These are phyloP conservation scores for Trametopsis cervina DNA, from an alignment of 768 basidiomycete genomes.

Conservation along the genomic window DNA sequence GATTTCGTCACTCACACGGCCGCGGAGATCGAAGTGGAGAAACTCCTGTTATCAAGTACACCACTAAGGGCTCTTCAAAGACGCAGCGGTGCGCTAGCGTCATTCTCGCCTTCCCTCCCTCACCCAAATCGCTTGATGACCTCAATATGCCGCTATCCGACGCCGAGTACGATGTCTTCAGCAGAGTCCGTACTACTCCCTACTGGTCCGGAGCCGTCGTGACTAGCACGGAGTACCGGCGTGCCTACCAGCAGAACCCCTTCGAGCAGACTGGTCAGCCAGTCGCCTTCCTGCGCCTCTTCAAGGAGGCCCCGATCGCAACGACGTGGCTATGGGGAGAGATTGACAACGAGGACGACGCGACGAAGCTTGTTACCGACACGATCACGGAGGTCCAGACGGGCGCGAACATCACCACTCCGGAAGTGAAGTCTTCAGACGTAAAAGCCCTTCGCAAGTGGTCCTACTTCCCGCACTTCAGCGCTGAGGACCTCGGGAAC, in stretches of 20 bases:
- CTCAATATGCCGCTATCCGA: constrained; percentile 10
- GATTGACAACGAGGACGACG: too few relatives aligned
- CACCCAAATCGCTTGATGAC: constrained; percentile 3
- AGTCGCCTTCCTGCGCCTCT: not conserved
- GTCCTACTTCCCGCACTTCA: too few relatives aligned
- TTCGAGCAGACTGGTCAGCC: not conserved
- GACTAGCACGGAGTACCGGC: not conserved
- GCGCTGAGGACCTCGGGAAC: too few relatives aligned
- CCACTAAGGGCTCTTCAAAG: not conserved
- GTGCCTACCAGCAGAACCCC: not conserved
- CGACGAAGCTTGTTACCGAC: too few relatives aligned
- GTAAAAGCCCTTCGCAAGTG: too few relatives aligned
- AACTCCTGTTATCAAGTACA: not conserved
- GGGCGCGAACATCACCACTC: too few relatives aligned
- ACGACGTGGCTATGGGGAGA: too few relatives aligned
- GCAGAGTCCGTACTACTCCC: not conserved
- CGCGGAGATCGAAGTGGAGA: not conserved
- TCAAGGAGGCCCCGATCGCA: not conserved
- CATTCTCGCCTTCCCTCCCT: constrained; percentile 4
- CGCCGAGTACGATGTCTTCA: not conserved
- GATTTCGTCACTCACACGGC: not conserved
- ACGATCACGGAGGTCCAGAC: too few relatives aligned
- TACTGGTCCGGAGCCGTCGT: not conserved
- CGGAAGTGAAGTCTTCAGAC: too few relatives aligned
- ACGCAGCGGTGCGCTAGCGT: not conserved